Evolutionary conservation across 1,284 basidiomycete genomes (phyloP), one percentile per base, ranked within the genome.

Genomic region (Fomitopsis betulina): DNA sequence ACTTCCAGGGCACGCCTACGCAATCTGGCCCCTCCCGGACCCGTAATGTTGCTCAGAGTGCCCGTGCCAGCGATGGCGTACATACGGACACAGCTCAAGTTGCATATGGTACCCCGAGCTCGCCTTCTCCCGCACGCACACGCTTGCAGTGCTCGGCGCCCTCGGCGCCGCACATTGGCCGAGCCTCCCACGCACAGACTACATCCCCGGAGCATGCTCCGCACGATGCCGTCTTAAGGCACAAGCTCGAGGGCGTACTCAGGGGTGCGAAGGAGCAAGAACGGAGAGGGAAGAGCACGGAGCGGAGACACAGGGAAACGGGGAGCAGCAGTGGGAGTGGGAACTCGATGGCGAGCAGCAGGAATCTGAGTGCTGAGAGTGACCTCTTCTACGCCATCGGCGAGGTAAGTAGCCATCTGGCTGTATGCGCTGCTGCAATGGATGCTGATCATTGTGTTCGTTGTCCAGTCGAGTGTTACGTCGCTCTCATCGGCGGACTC

Each of bases 211-310:
- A 67, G 39, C 53, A 10, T 45, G 49, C 9, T 12, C 81, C 84
- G 0, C 83, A 85, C 53, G 82, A 80, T 63, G 79, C 79, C 42
- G 83, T 81, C 7, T 72, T 86, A 27, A 74, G 79, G n/a, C 78
- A 74, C 47, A 74, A 79, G 27, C 70, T 85, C n/a, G 83, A 86
- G 67, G 71, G 76, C 10, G 81, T 84, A 38, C 67, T 85, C 33
- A 71, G 71, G 59, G 67, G 62, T 57, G 66, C 71, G 66, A 65
- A 70, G 67, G 58, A 69, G 55, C 64, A 70, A 63, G 63, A 63
- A 38, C 55, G 65, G 50, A 55, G 66, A 32, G 55, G 60, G 32
- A 53, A 59, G 35, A 70, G 68, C 54, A 51, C 54, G 23, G 68
- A 71, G 54, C 62, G 66, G 38, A 56, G 59, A 13, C 61, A 64